Conservation (phyloP, 805 yeast genomes). For the Torulaspora microellipsoides region DNA sequence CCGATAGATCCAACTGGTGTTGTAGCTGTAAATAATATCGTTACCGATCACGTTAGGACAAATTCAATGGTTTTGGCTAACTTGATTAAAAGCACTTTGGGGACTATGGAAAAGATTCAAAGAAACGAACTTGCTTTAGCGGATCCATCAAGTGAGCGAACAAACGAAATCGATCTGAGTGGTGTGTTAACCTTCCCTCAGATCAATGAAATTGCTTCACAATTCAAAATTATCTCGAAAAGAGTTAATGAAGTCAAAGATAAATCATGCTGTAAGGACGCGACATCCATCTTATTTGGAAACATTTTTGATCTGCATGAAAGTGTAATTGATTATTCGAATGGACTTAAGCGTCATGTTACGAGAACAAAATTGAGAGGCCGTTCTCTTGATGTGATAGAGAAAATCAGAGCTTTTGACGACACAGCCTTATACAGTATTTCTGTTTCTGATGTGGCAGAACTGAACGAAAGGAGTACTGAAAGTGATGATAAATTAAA, state of each 20-base stretch:
- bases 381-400: constrained; percentile 14
- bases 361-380: constrained; percentile 11
- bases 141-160: too few species aligned
- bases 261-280: not conserved
- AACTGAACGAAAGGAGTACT: constrained; percentile 1
- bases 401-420: constrained; percentile 19
- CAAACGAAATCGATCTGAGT: too few species aligned
- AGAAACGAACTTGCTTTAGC: not conserved
- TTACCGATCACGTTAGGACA: constrained; percentile 53
- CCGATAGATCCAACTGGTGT: constrained; percentile 61
- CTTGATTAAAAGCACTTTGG: constrained; percentile 45
- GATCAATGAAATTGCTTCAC: constrained; percentile 14
- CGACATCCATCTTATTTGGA: constrained; percentile 12
- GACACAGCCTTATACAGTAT: constrained; percentile 5
- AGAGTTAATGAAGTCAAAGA: not conserved
- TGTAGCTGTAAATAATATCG: constrained; percentile 41
- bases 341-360: constrained; percentile 8
- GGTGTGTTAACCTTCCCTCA: constrained; percentile 15
- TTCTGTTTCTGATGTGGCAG: constrained; percentile 3
- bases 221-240: constrained; percentile 7
- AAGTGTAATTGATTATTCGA: constrained; percentile 8
- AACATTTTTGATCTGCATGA: constrained; percentile 5
- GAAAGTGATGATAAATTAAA: not conserved
- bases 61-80: constrained; percentile 54
- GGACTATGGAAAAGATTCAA: constrained; percentile 13